phyloP scores from a whole-genome alignment of 2,329 filamentous ascomycete species.

The Colletotrichum noveboracense region DNA sequence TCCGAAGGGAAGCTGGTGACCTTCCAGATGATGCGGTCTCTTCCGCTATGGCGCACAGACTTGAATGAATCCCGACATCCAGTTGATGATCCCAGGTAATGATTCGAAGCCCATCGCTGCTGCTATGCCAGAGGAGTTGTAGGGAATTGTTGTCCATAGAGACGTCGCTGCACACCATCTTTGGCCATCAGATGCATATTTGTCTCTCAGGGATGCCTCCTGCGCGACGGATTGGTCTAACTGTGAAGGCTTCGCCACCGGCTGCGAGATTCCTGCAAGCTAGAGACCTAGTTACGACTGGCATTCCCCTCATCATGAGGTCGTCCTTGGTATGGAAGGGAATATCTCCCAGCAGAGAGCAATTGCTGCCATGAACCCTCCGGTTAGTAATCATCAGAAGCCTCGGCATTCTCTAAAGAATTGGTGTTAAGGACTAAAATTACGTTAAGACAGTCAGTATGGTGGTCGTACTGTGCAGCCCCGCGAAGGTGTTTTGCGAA shows the following conservation, averaged over 20 bases:
- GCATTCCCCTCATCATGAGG: neutral
- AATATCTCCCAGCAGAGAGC: neutral
- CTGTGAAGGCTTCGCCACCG: neutral
- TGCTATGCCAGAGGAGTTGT: neutral
- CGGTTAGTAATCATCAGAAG: neutral
- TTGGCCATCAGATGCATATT: neutral
- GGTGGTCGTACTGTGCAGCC: neutral
- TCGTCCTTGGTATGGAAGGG: neutral
- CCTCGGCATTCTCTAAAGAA: neutral
- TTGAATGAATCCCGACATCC: neutral
- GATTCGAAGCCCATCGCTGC: neutral
- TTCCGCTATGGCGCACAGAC: neutral
- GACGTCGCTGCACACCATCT: neutral
- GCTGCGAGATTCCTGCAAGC: neutral
- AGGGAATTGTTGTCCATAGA: neutral
- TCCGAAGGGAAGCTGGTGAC: neutral
- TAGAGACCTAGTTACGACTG: neutral
- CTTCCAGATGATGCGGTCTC: neutral
- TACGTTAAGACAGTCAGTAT: neutral
- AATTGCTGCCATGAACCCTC: neutral
- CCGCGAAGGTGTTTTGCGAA: neutral
- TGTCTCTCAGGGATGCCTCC: neutral
- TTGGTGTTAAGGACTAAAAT: neutral
- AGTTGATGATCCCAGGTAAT: neutral
- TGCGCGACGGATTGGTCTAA: neutral